Evolutionary conservation across 2,329 filamentous ascomycete species (phyloP), one percentile per base, ranked within the genome.

Genomic region (Leptodontidium sp.): DNA sequence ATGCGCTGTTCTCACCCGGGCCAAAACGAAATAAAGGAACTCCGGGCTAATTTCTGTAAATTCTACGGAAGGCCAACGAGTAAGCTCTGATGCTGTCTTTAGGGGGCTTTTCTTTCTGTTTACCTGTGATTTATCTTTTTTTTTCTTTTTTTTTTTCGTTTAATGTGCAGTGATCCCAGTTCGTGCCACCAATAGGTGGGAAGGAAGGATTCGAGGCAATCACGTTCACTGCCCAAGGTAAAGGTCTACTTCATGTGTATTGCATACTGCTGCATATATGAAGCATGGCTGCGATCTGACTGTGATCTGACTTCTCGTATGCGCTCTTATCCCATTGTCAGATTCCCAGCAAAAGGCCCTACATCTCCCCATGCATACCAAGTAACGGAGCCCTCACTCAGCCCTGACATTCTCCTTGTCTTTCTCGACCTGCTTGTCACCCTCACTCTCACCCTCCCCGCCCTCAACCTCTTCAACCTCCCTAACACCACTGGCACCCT

Each of bases 351-450:
- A 57, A 8, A 8, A 11, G 32, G 17, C 17, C 29, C 21, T 15
- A 3, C 29, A 38, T 17, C 2, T 40, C 32, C 7, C 35, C 35
- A 15, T 11, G 32, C 53, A 58, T 1, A 24, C 7, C 9, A 24
- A 12, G 17, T 5, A 2, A n/a, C 35, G 32, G 14, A 21, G n/a
- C 14, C 14, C 17, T 40, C 45, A 58, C 6, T 21, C 35, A 5
- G 55, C 35, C 55, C 40, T 58, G 15, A 58, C 32, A 58, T 58
- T 58, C 35, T 40, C 55, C 55, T 58, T 43, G 32, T 26, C 32
- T n/a, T 58, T 58, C 55, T 58, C 45, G 8, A 9, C 45, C 15
- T 7, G 15, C 4, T 47, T 21, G 4, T 47, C 45, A 47, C 14
- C 45, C 15, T 47, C 52, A n/a, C 5, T 3, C 12, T 55, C 32